Conservation (phyloP, 2,329 filamentous ascomycete genomes). For the Fusarium sp. region DNA sequence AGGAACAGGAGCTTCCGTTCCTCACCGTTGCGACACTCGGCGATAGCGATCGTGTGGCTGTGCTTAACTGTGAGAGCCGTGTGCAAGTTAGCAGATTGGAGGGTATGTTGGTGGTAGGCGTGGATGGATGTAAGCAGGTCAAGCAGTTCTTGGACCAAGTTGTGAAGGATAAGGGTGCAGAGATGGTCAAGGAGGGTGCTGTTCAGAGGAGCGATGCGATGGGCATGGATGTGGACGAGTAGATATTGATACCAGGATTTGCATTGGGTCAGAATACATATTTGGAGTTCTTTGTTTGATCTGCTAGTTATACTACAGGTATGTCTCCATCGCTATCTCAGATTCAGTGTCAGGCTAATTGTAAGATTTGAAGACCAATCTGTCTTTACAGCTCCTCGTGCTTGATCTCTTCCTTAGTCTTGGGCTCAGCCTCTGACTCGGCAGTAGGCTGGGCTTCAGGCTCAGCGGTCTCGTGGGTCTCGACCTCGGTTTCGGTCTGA, state of each 20-base stretch:
- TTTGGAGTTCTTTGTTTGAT: constrained; percentile 43
- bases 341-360: constrained; percentile 42
- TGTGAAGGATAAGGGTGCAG: constrained; percentile 76
- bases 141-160: constrained; percentile 83
- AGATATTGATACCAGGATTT: constrained; percentile 28
- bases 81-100: constrained; percentile 87
- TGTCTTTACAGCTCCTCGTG: constrained; percentile 64
- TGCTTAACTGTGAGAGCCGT: constrained; percentile 87
- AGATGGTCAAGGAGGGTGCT: constrained; percentile 70
- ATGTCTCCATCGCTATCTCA: constrained; percentile 28
- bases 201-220: constrained; percentile 63
- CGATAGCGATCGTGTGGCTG: constrained; percentile 78
- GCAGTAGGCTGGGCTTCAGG: constrained; percentile 33
- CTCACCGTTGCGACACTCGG: constrained; percentile 87
- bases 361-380: constrained; percentile 20
- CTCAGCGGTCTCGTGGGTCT: constrained; percentile 37
- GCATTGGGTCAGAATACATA: constrained; percentile 24
- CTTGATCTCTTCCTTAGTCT: constrained; percentile 48
- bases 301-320: constrained; percentile 39
- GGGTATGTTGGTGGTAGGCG: constrained; percentile 90
- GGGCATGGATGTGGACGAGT: constrained; percentile 65
- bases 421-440: constrained; percentile 45
- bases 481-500: constrained; percentile 38
- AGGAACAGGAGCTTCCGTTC: constrained; percentile 90
- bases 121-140: constrained; percentile 92